Conservation (phyloP, 164 flowering plant species). For the Sextonia rubra region DNA sequence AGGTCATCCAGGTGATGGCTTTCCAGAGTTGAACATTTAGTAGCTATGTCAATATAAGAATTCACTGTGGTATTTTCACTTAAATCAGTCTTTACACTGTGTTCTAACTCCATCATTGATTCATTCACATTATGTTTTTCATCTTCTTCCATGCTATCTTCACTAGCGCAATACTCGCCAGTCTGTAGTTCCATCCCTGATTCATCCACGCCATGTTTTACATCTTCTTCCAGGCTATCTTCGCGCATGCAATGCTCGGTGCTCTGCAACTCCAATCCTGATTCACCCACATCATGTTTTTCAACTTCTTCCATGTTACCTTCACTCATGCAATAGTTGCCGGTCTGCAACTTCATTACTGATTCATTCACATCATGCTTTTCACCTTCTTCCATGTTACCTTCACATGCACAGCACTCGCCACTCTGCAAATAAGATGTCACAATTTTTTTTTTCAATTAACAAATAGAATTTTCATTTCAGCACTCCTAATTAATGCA, state of each 20-base stretch:
- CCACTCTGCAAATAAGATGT: background rate
- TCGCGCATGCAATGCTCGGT: too few relatives aligned
- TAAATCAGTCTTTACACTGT: conserved; percentile 1
- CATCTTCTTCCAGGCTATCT: too few relatives aligned
- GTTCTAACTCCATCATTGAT: background rate
- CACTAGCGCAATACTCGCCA: background rate
- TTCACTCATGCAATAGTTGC: background rate
- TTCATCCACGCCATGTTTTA: too few relatives aligned
- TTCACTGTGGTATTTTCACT: conserved; percentile 49
- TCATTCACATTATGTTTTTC: background rate
- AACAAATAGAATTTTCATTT: background rate
- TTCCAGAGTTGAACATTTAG: background rate
- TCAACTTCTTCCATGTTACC: background rate
- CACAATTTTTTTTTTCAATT: background rate
- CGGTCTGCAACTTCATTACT: too few relatives aligned
- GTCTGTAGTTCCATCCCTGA: too few relatives aligned
- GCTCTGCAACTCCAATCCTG: background rate
- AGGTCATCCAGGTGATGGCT: conserved; percentile 10
- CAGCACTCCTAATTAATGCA: background rate
- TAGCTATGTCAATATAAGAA: background rate
- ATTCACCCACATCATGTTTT: background rate
- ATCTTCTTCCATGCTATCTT: background rate
- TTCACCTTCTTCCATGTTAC: too few relatives aligned
- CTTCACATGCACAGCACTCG: too few relatives aligned
- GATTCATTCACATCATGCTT: too few relatives aligned